phyloP scores from a whole-genome alignment of 257 asterid genomes.

The Paraleonurus japonicus region DNA sequence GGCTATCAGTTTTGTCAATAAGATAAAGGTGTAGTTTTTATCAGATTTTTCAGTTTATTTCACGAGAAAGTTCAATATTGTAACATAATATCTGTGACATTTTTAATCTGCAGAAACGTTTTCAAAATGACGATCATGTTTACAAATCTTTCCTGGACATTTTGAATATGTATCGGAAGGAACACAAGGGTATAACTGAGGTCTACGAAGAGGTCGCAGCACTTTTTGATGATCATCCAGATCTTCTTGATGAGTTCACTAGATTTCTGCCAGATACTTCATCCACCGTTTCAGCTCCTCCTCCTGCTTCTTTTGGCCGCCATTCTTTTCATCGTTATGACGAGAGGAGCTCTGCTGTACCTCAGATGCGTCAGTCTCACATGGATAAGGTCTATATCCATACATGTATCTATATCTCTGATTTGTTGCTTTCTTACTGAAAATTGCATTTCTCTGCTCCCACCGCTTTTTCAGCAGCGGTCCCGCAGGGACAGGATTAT shows the following conservation, averaged over 20 bases:
- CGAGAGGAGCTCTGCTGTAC: constrained; percentile 77
- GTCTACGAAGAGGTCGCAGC: constrained; percentile 68
- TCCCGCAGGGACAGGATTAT: constrained; percentile 52
- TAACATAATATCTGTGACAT: constrained; percentile 3
- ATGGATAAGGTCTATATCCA: constrained; percentile 60
- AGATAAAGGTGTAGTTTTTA: constrained; percentile 52
- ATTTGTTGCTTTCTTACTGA: constrained; percentile 19
- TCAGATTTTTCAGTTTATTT: constrained; percentile 16
- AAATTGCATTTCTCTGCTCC: constrained; percentile 14
- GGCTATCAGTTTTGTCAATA: constrained; percentile 70
- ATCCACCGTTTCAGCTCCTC: constrained; percentile 59
- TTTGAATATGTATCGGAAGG: constrained; percentile 68
- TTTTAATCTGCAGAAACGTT: constrained; percentile 53
- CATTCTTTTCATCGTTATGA: constrained; percentile 65
- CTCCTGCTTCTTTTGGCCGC: constrained; percentile 61
- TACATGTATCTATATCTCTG: constrained; percentile 14
- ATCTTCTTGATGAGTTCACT: constrained; percentile 70
- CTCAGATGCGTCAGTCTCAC: constrained; percentile 56
- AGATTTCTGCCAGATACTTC: constrained; percentile 78
- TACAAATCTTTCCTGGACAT: constrained; percentile 71
- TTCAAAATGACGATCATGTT: constrained; percentile 60
- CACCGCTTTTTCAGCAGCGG: constrained; percentile 49
- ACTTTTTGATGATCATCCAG: constrained; percentile 65
- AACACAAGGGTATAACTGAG: constrained; percentile 61
- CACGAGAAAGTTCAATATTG: constrained; percentile 1